Evolutionary conservation across 257 asterid genomes (phyloP), one percentile per base, ranked within the genome.

Genomic region (Nicotiana sylvestris): DNA sequence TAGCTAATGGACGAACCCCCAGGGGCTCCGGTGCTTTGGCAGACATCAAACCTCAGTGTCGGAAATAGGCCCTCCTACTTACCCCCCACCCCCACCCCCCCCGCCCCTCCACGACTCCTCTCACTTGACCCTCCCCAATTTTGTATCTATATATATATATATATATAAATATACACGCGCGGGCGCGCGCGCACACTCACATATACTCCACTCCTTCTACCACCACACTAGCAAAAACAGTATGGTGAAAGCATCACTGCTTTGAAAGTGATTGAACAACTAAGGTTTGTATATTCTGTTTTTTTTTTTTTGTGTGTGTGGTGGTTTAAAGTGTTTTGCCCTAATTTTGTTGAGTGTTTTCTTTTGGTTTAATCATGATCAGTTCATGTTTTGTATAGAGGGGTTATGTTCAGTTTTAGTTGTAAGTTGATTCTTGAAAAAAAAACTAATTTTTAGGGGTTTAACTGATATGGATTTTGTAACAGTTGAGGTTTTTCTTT

Each of bases 1-100:
- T 83, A 81, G 85, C 84, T 81, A 85, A 77, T 70, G 64, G 88
- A 85, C 85, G 88, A 83, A 84, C 82, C 74, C 74, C 84, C 70
- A 85, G 90, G 91, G 91, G 88, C 90, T 84, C 90, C 85, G 87
- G 85, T 77, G 84, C 77, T 69, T 77, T 76, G 88, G 89, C 46
- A 85, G 83, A 64, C 81, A 61, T 60, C 82, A 83, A 57, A 68
- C 77, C 69, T 35, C 84, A 64, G 86, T 84, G 86, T 88, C 85
- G 86, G 85, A 70, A 84, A 81, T 65, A 66, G 82, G 66, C 83
- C 37, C 35, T 46, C 46, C 6, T 12, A 49, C 27, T 35, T 18
- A 49, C 82, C 10, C 25, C 82, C 84, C 10, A 68, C 86, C 33
- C 80, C 80, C 84, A 15, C 30, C 0, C 46, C 46, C 2, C 10